Base-by-base conservation (phyloP, 805 yeast genomes). In the Lipomyces lipofer region DNA sequence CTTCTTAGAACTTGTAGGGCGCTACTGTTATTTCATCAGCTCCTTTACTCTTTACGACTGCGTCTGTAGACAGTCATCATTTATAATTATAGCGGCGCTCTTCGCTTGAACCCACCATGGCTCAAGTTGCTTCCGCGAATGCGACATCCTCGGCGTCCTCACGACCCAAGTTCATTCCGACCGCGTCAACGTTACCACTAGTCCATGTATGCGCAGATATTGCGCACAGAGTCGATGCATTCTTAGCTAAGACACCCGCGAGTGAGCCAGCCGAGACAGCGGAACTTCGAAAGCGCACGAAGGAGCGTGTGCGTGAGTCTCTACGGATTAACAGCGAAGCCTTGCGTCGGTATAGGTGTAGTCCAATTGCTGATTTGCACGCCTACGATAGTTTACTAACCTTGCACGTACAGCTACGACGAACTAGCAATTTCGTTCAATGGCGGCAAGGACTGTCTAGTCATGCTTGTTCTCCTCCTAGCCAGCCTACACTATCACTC, bases 401-500 rank as follows among this genome's bases (percentile, higher is more conserved):
- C 38, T n/a, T 33, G 15, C 15, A 17, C 13, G 13, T 32, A 24
- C 28, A 59, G 64, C 28, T 38, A 49, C 19, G 73, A 76, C 10
- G 83, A 85, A 54, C 71, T 87, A 2, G 85, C 97, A 0, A 75
- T 94, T 12, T 86, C 96, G 1, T 94, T 86, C 69, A 94, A 94
- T 67, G 99, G 99, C 9, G 99, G 99, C 1, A 94, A 94, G 67
- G 99, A 94, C 71, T 94, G 98, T 65, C 79, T 91, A 44, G 97
- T 91, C 29, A 82, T 92, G 85, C 76, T 94, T 51, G 74, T 89
- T 13, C 66, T 94, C 4, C 81, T 88, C 50, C 71, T 91, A 48
- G 84, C 94, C 1, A 81, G 80, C 21, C 73, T 70, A 51, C 52
- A 61, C 40, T 62, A 70, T 12, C 68, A 68, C 45, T 59, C 58